Base-by-base conservation (phyloP, 2,329 filamentous ascomycete species). In the Onygenales sp. region DNA sequence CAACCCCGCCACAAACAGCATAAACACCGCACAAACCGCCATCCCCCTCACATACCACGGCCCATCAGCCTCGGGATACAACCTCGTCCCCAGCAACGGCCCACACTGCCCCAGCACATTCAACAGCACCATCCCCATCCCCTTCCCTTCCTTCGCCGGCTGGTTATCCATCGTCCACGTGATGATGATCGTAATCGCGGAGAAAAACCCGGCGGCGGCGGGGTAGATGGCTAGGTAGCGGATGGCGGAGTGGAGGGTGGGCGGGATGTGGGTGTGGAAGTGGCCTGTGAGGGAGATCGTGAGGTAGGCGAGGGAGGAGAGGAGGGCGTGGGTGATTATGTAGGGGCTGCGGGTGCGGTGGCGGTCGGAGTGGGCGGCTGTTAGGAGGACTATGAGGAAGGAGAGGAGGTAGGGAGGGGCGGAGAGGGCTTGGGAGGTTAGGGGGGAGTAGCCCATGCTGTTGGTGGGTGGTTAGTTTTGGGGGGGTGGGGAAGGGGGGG, bases 91-190 rank as follows among this genome's bases (percentile, higher is more conserved):
- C n/a, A 87, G 70, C 3, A 87, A 69, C 2, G 88, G 88, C 0
- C 88, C 88, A 58, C 84, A 85, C 70, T 94, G 88, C 1, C 88
- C 91, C 11, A 95, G 77, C 37, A 89, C 63, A 67, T 95, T 91
- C 63, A 96, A 68, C 34, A 95, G 76, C 1, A 86, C 88, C 62
- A 95, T 87, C 1, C 86, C 88, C 1, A 82, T 82, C 0, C 88
- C 88, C 59, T 87, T 86, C 6, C 82, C 80, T 50, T 80, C 81
- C 56, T 84, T 81, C 10, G 76, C 82, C 51, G 79, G 72, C 65
- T 93, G 87, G 67, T 95, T 95, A 65, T 95, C 94, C 63, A 95
- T 81, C 37, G 81, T 88, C 90, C 90, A 95, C 1, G 88, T 86
- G 53, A 95, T 87, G 59, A 91, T 85, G 34, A 95, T 77, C 0